Percentiles rank a stretch among this genome's conserved stretches.
These are phyloP conservation scores for Daldinia caldariorum DNA, from an alignment of 495 filamentous ascomycete species.

Conservation along the genomic window DNA sequence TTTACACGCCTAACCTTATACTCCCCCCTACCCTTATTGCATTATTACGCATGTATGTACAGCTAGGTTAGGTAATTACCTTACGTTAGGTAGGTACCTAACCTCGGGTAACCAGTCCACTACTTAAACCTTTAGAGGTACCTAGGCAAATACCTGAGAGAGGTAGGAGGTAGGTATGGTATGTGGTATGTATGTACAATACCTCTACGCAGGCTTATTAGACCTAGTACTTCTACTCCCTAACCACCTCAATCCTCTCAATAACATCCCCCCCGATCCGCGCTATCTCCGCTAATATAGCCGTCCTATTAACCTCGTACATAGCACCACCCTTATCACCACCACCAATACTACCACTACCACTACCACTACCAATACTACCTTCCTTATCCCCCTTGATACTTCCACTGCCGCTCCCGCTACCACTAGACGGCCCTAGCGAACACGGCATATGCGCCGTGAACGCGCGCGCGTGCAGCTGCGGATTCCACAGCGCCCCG, in stretches of 20 bases:
- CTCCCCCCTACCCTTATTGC: too few relatives aligned
- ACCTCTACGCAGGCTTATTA: too few relatives aligned
- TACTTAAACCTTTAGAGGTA: neutral
- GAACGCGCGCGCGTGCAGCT: slow-evolving; percentile 63
- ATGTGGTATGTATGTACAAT: too few relatives aligned
- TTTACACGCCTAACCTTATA: too few relatives aligned
- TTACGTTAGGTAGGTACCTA: neutral
- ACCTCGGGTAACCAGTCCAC: neutral
- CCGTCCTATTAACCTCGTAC: slow-evolving; percentile 74
- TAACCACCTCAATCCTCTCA: slow-evolving; percentile 59
- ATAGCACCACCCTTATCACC: slow-evolving; percentile 40
- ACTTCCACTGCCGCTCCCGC: too few relatives aligned
- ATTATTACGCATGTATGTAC: too few relatives aligned
- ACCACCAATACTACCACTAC: slow-evolving; percentile 15
- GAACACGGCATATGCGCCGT: slow-evolving; percentile 75
- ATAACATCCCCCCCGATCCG: slow-evolving; percentile 72
- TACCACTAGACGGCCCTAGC: slow-evolving; percentile 61
- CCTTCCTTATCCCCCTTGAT: neutral
- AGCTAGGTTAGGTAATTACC: too few relatives aligned
- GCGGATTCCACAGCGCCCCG: slow-evolving; percentile 85
- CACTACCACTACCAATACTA: slow-evolving; percentile 24
- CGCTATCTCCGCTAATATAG: slow-evolving; percentile 83
- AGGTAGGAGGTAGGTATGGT: too few relatives aligned
- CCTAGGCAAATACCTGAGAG: too few relatives aligned
- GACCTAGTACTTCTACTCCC: neutral